Percentiles rank a stretch among this genome's conserved stretches.
Evolutionary conservation across 2,329 filamentous ascomycete species (phyloP).

Genomic region (Hymenotorrendiella dingleyae): DNA sequence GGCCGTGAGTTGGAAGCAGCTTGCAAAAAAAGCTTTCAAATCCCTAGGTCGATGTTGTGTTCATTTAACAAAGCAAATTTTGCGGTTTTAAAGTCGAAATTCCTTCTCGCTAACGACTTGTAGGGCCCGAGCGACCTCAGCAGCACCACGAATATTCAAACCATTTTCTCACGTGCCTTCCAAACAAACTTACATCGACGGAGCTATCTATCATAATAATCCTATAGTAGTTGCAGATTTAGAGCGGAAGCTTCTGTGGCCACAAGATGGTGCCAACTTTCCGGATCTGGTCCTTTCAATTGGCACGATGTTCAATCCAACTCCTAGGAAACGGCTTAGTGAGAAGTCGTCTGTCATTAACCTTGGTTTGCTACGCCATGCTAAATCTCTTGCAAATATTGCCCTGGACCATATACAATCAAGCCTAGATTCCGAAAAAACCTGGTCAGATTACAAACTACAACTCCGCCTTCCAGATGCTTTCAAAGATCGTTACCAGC

Average conservation of each 20-base stretch:
- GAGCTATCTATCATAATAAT: constrained; percentile 44
- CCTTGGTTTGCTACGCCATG: constrained; percentile 8
- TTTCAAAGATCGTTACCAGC: not conserved
- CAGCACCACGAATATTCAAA: constrained; percentile 45
- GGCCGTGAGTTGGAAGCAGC: too few relatives aligned
- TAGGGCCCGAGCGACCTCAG: constrained; percentile 43
- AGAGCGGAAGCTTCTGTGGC: constrained; percentile 37
- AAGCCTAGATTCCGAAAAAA: not conserved
- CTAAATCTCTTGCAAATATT: constrained; percentile 22
- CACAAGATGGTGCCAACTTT: constrained; percentile 16
- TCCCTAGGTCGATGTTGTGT: too few relatives aligned
- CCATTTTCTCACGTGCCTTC: constrained; percentile 43
- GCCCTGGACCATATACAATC: constrained; percentile 1
- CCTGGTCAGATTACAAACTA: not conserved
- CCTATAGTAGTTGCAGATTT: constrained; percentile 44
- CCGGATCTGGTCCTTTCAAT: constrained; percentile 31
- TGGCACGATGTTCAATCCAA: constrained; percentile 22
- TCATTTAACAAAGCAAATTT: too few relatives aligned
- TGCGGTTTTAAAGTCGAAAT: too few relatives aligned
- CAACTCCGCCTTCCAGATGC: not conserved
- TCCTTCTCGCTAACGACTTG: too few relatives aligned
- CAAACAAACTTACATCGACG: constrained; percentile 42
- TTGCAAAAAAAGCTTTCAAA: too few relatives aligned
- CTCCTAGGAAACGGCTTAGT: constrained; percentile 13
- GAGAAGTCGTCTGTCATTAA: constrained; percentile 9